Base-by-base conservation (phyloP, 2,329 filamentous ascomycete genomes). In the Emericellopsis atlantica region DNA sequence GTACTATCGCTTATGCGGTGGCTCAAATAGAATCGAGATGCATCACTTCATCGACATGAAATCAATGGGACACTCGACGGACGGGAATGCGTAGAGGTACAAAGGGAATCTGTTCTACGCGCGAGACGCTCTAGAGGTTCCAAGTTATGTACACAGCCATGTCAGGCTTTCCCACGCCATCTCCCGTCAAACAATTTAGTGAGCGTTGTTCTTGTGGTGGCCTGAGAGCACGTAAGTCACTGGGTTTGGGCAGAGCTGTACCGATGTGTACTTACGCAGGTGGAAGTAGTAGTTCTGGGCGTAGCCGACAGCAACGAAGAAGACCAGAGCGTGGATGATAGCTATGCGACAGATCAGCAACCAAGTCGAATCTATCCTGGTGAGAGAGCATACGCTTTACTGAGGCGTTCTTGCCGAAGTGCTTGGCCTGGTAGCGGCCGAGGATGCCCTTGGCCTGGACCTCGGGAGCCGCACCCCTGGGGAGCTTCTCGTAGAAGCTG, bases 281-380 rank as follows among this genome's bases (percentile, higher is more conserved):
- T 98, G 93, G 85, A 94, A 96, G 79, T 98, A 96, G 81, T 98
- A 98, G 73, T 95, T 89, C 72, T 96, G 87, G 55, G 84, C 84
- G 68, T 98, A 98, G 57, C 92, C 90, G 53, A 96, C 61, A 51
- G 78, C 66, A 50, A 95, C 69, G 47, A 98, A 69, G 60, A 78
- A 72, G 53, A 75, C 80, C 55, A 98, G 82, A 55, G 79, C 74
- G 67, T 98, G 92, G 55, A 94, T 73, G 59, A 98, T 77, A 49
- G 92, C 92, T 98, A 39, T 45, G 42, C 15, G 39, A 58, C 45
- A 44, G 39, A 46, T 53, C 31, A 49, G 43, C 40, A 31, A 36
- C 6, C 21, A 38, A 15, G 4, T 29, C 36, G 5, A 12, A 8
- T 10, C 4, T 4, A n/a, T 11, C 35, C 15, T 5, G 9, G 18